Evolutionary conservation across 2,329 filamentous ascomycete genomes (phyloP).

Genomic region (Aspergillus chevalieri): DNA sequence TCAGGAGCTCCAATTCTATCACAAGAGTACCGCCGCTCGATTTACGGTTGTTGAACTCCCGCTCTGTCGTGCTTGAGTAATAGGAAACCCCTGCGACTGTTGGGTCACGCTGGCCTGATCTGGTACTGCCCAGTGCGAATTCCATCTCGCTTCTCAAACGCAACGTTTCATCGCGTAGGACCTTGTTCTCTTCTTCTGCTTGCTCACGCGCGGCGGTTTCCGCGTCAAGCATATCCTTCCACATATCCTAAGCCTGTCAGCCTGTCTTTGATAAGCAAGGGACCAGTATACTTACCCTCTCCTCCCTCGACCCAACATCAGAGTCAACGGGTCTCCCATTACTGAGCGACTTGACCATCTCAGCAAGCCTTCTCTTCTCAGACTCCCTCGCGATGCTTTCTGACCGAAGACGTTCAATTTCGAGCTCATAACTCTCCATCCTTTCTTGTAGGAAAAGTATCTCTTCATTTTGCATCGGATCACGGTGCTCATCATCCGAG

Average conservation of each 20-base stretch:
- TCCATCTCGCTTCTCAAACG: slow-evolving; percentile 51
- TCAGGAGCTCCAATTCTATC: slow-evolving; percentile 76
- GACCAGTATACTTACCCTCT: slow-evolving; percentile 35
- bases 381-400: slow-evolving; percentile 73
- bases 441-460: slow-evolving; percentile 77
- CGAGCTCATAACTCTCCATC: slow-evolving; percentile 73
- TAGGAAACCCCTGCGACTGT: slow-evolving; percentile 35
- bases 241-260: slow-evolving; percentile 59
- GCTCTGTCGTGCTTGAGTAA: slow-evolving; percentile 27
- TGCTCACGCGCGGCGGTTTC: slow-evolving; percentile 86
- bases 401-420: slow-evolving; percentile 74
- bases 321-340: slow-evolving; percentile 46
- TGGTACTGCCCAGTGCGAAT: slow-evolving; percentile 21
- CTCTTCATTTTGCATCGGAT: slow-evolving; percentile 67
- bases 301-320: slow-evolving; percentile 43
- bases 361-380: slow-evolving; percentile 79
- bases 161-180: slow-evolving; percentile 76
- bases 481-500: slow-evolving; percentile 43
- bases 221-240: slow-evolving; percentile 89
- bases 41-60: slow-evolving; percentile 28
- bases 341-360: slow-evolving; percentile 64
- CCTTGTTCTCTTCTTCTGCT: slow-evolving; percentile 80
- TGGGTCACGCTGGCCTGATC: slow-evolving; percentile 27
- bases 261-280: slow-evolving; percentile 8
- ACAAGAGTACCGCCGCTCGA: slow-evolving; percentile 27